Base-by-base conservation (phyloP, 108 stramenopile genomes). In the Cylindrotheca fusiformis region DNA sequence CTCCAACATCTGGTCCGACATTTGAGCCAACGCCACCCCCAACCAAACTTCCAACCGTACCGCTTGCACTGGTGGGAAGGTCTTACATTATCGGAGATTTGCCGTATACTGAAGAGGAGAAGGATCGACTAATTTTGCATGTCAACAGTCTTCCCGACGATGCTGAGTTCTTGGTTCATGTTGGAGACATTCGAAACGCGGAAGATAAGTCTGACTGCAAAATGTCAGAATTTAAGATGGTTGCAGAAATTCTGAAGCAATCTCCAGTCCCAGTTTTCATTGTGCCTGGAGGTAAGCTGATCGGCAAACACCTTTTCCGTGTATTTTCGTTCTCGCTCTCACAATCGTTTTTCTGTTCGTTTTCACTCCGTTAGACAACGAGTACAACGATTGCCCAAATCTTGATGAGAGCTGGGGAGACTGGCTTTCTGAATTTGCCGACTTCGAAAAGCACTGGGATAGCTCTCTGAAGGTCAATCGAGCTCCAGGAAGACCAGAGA, bases 151-250 rank as follows among this genome's bases (percentile, higher is more conserved):
- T 74, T 26, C 48, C 45, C 51, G 57, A 56, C 0, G 73, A 67
- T 36, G 73, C 72, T 22, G 80, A 74, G 46, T 82, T 82, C 52
- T 28, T 79, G 25, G 48, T 82, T 0, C 81, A 82, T 72, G 36
- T 82, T 4, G 81, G 81, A 28, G 81, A 82, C 62, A 65, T 82
- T 12, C 52, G 72, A 24, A 26, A 57, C 23, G 71, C 53, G n/a
- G 58, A 74, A 17, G 44, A 31, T 17, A 10, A 18, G 8, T 76
- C 66, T 12, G 52, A 51, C 27, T 93, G 91, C 50, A 63, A 80
- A 32, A 59, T 66, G 49, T 71, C 70, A 17, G 80, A 74, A 8
- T 86, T 78, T 54, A 55, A 62, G 14, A 76, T 79, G 30, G 63
- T 67, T 4, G 46, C 30, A 1, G 63, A 67, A 26, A 67, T 75